Conservation (phyloP, 768 basidiomycete genomes). For the Termitomyces sp. region DNA sequence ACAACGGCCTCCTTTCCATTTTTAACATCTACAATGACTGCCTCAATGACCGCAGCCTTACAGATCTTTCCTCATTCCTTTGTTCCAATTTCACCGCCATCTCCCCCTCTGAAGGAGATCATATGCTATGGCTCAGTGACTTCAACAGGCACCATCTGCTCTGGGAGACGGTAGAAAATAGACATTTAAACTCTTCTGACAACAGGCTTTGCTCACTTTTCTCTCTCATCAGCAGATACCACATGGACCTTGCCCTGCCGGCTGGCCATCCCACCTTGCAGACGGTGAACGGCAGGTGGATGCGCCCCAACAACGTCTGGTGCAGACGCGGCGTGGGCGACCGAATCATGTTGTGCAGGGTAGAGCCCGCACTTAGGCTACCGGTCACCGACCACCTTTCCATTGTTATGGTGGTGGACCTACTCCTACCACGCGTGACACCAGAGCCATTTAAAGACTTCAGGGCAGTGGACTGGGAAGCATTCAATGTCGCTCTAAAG, state of each 20-base stretch:
- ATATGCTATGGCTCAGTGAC: background rate
- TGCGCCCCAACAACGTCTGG: background rate
- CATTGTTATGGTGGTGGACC: background rate
- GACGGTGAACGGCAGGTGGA: background rate
- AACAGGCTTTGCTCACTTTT: too few relatives aligned
- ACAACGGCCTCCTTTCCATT: too few relatives aligned
- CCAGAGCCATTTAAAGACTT: background rate
- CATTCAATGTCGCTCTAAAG: background rate
- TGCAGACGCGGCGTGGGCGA: background rate
- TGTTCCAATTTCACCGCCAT: too few relatives aligned
- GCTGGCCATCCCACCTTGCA: background rate
- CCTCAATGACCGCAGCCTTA: background rate
- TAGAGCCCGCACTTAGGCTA: background rate
- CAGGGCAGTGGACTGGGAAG: background rate
- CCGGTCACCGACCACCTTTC: background rate
- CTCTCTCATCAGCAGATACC: too few relatives aligned
- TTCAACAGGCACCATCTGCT: background rate
- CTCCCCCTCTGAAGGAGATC: too few relatives aligned
- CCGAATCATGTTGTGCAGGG: background rate
- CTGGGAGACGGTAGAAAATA: background rate
- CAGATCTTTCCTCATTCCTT: background rate
- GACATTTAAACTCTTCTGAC: too few relatives aligned
- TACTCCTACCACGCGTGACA: background rate
- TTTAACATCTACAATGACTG: background rate
- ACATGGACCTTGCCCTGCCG: background rate